Evolutionary conservation across 148 eudicot species (phyloP), one percentile per base, ranked within the genome.

Genomic region (Amaranthus cruentus): DNA sequence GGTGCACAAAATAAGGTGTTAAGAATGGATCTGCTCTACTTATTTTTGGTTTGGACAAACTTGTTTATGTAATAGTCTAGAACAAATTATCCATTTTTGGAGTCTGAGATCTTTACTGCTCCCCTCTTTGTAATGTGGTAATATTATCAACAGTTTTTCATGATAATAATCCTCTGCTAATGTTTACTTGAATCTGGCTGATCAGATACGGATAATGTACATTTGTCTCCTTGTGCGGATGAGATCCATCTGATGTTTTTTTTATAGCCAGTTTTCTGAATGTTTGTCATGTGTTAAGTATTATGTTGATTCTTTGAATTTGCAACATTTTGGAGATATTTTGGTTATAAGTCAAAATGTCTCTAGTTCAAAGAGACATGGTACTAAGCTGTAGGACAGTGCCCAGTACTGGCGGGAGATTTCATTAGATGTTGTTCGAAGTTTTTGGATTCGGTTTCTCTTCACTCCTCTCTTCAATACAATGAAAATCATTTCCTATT

Each of bases 1-100:
- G 78, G 72, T 74, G 75, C 74, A 46, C 61, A 28, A 79, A 79
- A 79, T 74, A 75, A 79, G 75, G 71, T 68, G 38, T 77, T 60
- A 66, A 66, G 67, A 28, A 28, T 18, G 77, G 57, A 62, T 75
- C 70, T 74, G 74, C 69, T 68, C 75, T 74, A 44, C 74, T 75
- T 74, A 69, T 58, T 55, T 79, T 74, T 70, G 53, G 58, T 75
- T 70, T 64, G 75, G 72, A 79, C 79, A 69, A 62, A 68, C 53
- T 61, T 79, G 78, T 75, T 79, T 21, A 54, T 70, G 75, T 75
- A 79, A 78, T 74, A 28, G 38, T 28, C 38, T 71, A 74, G 78
- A 60, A 79, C 62, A 62, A 14, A 21, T 69, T 54, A n/a, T 62
- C 74, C 78, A 74, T 62, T 79, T 74, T 79, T 74, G 73, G 76